phyloP scores from a whole-genome alignment of 2,329 filamentous ascomycete genomes.

The Alternaria rosae region DNA sequence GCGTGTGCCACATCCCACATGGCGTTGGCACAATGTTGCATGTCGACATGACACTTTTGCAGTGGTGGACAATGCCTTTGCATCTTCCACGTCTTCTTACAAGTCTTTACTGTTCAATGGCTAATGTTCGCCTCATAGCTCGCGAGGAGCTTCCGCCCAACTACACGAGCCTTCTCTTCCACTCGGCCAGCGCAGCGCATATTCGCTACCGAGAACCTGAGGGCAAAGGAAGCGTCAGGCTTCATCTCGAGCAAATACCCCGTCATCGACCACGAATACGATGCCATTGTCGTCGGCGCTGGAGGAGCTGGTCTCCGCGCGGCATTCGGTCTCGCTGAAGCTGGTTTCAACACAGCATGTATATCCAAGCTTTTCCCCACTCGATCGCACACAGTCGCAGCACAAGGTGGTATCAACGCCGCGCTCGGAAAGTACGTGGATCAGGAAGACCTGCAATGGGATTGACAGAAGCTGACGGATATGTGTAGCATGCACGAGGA shows the following conservation, averaged over 20 bases:
- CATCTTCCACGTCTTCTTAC: not conserved
- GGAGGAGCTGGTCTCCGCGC: conserved; percentile 83
- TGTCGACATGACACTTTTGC: not conserved
- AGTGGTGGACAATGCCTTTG: not conserved
- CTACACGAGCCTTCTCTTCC: conserved; percentile 83
- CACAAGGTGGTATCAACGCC: conserved; percentile 82
- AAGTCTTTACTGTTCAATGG: conserved; percentile 28
- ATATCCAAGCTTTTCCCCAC: conserved; percentile 88
- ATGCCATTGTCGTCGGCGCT: conserved; percentile 91
- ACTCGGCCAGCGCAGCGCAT: conserved; percentile 84
- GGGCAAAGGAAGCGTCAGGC: conserved; percentile 90
- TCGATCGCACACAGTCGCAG: conserved; percentile 82
- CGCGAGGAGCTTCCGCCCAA: conserved; percentile 67
- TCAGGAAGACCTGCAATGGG: not conserved
- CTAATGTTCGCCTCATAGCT: conserved; percentile 59
- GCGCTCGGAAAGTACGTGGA: conserved; percentile 74
- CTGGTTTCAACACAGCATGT: conserved; percentile 88
- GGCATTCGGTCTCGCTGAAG: conserved; percentile 85
- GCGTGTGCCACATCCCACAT: conserved; percentile 34
- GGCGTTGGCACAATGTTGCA: conserved; percentile 18
- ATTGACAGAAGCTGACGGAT: conserved; percentile 28
- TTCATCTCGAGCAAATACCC: conserved; percentile 91
- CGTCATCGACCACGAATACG: conserved; percentile 98
- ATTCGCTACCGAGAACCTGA: conserved; percentile 82
- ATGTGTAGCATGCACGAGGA: conserved; percentile 82